Percentiles rank a stretch among this genome's conserved stretches.
phyloP scores from a whole-genome alignment of 495 filamentous ascomycete species.

The Penicillium psychrofluorescens region DNA sequence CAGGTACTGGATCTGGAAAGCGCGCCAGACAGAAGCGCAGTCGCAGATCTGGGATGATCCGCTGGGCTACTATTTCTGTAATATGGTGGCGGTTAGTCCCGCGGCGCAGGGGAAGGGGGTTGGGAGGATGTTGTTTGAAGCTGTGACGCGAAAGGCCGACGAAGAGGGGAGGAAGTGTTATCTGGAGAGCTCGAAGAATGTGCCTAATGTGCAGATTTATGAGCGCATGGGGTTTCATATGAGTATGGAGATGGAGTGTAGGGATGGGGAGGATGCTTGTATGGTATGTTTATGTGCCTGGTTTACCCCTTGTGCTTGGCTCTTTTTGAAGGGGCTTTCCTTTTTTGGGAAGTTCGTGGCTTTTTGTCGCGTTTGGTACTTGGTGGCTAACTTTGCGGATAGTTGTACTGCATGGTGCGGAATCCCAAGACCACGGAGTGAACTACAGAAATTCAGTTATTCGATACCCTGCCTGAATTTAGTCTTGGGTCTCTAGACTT shows the following conservation, averaged over 20 bases:
- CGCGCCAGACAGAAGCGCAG: constrained; percentile 49
- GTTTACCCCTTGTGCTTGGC: neutral
- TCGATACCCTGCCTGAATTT: too few species aligned
- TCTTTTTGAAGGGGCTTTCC: neutral
- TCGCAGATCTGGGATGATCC: constrained; percentile 49
- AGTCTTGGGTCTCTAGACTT: too few species aligned
- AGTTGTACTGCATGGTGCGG: constrained; percentile 30
- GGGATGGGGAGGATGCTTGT: constrained; percentile 43
- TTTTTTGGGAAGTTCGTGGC: neutral
- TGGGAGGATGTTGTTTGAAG: constrained; percentile 47
- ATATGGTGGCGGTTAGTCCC: constrained; percentile 59
- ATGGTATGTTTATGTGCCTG: constrained; percentile 16
- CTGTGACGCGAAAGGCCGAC: constrained; percentile 50
- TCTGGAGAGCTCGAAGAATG: constrained; percentile 53
- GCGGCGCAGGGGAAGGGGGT: constrained; percentile 51
- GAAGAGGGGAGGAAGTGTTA: constrained; percentile 52
- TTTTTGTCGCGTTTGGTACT: neutral
- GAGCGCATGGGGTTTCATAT: constrained; percentile 55
- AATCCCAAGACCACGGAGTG: constrained; percentile 14
- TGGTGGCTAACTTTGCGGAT: constrained; percentile 1
- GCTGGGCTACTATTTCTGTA: constrained; percentile 60
- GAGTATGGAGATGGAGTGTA: constrained; percentile 52
- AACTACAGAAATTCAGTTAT: neutral
- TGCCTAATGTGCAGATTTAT: constrained; percentile 60
- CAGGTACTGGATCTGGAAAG: constrained; percentile 63